Evolutionary conservation across 805 yeast genomes (phyloP).

Genomic region (Ogataea siamensis): DNA sequence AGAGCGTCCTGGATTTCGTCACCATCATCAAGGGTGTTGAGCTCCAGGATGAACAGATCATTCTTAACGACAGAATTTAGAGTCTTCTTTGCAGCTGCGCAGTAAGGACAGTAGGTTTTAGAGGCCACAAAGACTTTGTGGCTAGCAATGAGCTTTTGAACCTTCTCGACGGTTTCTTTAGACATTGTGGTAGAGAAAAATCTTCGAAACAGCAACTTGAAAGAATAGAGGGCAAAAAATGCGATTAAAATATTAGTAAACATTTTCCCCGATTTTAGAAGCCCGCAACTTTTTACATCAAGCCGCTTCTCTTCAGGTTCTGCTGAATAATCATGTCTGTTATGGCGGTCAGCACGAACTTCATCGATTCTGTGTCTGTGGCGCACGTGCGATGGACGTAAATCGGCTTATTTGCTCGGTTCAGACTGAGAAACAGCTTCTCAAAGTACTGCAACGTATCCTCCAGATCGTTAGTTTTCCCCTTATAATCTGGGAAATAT

Average conservation of each 20-base stretch:
- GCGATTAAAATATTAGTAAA: slow-evolving; percentile 1
- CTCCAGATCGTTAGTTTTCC: slow-evolving; percentile 59
- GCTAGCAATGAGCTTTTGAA: slow-evolving; percentile 59
- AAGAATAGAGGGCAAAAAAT: neutral
- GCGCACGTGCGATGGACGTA: slow-evolving; percentile 95
- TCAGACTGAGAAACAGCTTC: slow-evolving; percentile 57
- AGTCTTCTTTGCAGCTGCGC: slow-evolving; percentile 50
- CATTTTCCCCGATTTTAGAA: neutral
- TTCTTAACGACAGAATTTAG: slow-evolving; percentile 34
- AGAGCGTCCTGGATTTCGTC: slow-evolving; percentile 78
- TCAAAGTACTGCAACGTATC: slow-evolving; percentile 74
- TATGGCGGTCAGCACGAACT: slow-evolving; percentile 86
- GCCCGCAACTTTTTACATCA: slow-evolving; percentile 41
- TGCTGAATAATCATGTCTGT: slow-evolving; percentile 88
- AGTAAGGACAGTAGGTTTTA: slow-evolving; percentile 71
- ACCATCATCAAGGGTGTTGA: slow-evolving; percentile 64
- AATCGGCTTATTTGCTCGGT: slow-evolving; percentile 66
- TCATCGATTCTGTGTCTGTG: slow-evolving; percentile 86
- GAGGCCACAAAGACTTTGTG: slow-evolving; percentile 80
- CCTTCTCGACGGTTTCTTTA: slow-evolving; percentile 53
- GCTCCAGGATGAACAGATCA: slow-evolving; percentile 54
- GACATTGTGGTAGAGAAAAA: slow-evolving; percentile 46
- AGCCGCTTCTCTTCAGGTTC: slow-evolving; percentile 74
- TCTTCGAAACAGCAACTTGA: slow-evolving; percentile 8
- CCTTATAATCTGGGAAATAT: slow-evolving; percentile 77